phyloP scores from a whole-genome alignment of 2,329 filamentous ascomycete species.

The Stagonosporopsis rhizophila region DNA sequence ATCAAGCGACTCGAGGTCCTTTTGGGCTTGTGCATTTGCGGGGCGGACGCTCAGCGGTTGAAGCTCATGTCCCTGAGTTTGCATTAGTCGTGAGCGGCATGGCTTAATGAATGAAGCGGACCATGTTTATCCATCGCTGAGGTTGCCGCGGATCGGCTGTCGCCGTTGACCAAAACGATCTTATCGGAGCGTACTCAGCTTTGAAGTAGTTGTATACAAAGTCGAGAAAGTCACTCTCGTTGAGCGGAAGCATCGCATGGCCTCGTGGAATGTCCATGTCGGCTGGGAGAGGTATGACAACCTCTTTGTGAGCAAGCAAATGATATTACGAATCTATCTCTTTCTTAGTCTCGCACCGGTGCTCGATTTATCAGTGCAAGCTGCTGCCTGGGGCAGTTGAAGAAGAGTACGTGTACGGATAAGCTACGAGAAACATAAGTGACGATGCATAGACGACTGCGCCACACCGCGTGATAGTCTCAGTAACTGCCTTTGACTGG shows the following conservation, averaged over 20 bases:
- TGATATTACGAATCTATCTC: neutral
- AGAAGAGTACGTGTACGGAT: conserved; percentile 28
- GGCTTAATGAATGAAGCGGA: neutral
- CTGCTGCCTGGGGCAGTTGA: conserved; percentile 41
- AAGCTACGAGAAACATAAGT: conserved; percentile 20
- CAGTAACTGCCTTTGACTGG: conserved; percentile 1
- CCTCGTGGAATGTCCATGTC: conserved; percentile 44
- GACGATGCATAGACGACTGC: conserved; percentile 31
- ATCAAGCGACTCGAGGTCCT: conserved; percentile 45
- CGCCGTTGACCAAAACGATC: conserved; percentile 47
- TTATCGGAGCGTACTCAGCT: conserved; percentile 48
- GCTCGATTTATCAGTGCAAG: conserved; percentile 23
- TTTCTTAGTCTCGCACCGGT: neutral
- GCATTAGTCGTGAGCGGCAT: neutral
- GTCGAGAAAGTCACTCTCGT: conserved; percentile 43
- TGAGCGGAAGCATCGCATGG: conserved; percentile 43
- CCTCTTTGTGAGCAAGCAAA: neutral
- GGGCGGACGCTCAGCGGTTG: conserved; percentile 36
- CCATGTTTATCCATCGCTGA: conserved; percentile 42
- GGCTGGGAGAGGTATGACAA: neutral
- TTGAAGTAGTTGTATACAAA: conserved; percentile 50
- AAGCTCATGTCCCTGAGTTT: conserved; percentile 38
- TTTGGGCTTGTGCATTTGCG: conserved; percentile 48
- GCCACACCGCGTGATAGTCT: conserved; percentile 38
- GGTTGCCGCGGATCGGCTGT: conserved; percentile 41